Conservation (phyloP, 2,329 filamentous ascomycete species). For the Diaporthe caulivora region DNA sequence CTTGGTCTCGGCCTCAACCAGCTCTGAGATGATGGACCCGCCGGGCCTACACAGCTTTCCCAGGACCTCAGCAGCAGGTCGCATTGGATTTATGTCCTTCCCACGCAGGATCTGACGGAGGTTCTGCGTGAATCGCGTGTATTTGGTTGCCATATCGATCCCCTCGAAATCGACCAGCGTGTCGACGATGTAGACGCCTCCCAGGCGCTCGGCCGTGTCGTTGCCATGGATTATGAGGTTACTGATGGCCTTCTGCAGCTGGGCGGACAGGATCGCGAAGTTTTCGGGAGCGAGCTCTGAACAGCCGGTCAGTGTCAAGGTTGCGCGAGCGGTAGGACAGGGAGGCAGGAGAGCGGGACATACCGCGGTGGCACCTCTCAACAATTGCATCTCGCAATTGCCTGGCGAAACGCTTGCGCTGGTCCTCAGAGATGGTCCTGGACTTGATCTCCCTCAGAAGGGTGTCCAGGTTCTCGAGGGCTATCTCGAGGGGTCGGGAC, state of each 20-base stretch:
- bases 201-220: constrained; percentile 89
- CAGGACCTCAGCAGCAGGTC: constrained; percentile 87
- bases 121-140: constrained; percentile 92
- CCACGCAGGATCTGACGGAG: constrained; percentile 89
- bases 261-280: constrained; percentile 73
- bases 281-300: constrained; percentile 83
- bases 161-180: constrained; percentile 96
- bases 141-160: constrained; percentile 92
- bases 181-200: constrained; percentile 92
- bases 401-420: constrained; percentile 65
- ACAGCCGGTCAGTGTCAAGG: constrained; percentile 31
- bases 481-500: constrained; percentile 61
- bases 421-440: constrained; percentile 60
- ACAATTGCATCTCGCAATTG: constrained; percentile 68
- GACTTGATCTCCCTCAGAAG: constrained; percentile 68
- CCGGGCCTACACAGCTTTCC: constrained; percentile 93
- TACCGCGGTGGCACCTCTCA: constrained; percentile 66
- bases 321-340: constrained; percentile 26
- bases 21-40: constrained; percentile 91
- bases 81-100: constrained; percentile 91
- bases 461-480: constrained; percentile 67
- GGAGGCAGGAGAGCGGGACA: neutral
- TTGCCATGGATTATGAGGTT: constrained; percentile 84
- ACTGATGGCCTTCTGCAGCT: constrained; percentile 69
- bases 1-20: constrained; percentile 97